Evolutionary conservation across 2,329 filamentous ascomycete species (phyloP).

Genomic region (Hypoxylon sp.): DNA sequence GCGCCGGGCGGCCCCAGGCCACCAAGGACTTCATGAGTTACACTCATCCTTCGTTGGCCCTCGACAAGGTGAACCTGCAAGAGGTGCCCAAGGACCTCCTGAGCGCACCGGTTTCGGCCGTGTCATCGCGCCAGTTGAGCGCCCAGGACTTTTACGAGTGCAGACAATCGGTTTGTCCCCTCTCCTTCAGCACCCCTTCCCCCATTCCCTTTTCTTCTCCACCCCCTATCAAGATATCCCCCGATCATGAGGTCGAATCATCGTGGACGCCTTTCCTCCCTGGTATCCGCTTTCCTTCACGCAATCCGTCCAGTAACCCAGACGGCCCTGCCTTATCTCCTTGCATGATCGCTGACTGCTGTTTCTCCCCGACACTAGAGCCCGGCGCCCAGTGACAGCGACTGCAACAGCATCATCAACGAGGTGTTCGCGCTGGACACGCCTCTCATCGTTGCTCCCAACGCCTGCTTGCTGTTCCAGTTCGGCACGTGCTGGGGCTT

Average conservation of each 20-base stretch:
- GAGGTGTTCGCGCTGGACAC: slow-evolving; percentile 43
- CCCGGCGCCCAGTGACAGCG: slow-evolving; percentile 40
- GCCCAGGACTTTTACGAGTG: slow-evolving; percentile 49
- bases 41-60: slow-evolving; percentile 32
- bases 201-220: background rate
- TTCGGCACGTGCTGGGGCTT: slow-evolving; percentile 49
- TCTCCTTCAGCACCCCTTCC: background rate
- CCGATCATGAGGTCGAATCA: background rate
- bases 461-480: slow-evolving; percentile 47
- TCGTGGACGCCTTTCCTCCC: background rate
- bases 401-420: slow-evolving; percentile 47
- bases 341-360: background rate
- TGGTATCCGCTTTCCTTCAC: too few species aligned
- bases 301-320: background rate
- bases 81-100: slow-evolving; percentile 36
- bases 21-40: slow-evolving; percentile 34
- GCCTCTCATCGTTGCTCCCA: slow-evolving; percentile 43
- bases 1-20: slow-evolving; percentile 32
- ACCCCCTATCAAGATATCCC: background rate
- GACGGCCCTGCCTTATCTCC: background rate
- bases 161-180: slow-evolving; percentile 42
- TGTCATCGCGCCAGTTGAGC: slow-evolving; percentile 32
- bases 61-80: slow-evolving; percentile 37
- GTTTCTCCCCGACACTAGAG: slow-evolving; percentile 32
- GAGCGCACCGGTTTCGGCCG: slow-evolving; percentile 17